Base-by-base conservation (phyloP, 2,329 filamentous ascomycete genomes). In the Phialophora macrospora region DNA sequence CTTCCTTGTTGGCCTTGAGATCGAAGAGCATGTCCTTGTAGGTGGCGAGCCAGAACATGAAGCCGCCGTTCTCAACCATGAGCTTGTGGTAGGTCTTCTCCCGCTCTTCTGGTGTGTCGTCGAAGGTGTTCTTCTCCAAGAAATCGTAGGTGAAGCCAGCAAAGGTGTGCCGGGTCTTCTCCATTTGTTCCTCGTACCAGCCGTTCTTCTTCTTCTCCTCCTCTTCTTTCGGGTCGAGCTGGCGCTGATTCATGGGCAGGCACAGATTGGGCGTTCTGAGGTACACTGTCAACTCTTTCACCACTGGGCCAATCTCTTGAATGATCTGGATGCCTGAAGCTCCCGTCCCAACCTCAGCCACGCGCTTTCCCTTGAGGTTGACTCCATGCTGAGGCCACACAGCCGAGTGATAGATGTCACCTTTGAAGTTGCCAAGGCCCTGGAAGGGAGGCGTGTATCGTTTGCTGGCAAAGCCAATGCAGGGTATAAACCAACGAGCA, bases 271-370 rank as follows among this genome's bases (percentile, higher is more conserved):
- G 88, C 0, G 87, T 90, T 14, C 88, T 82, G 70, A 90, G 86
- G 74, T 89, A 78, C 0, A 77, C 73, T 0, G 77, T 82, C 38
- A 72, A 59, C 20, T 72, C 56, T 34, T 70, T 71, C 28, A 60
- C 63, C 5, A 62, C 55, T 14, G 68, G 48, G 41, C 68, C 63
- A 24, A 60, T 72, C 69, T 60, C 71, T 72, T 67, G 72, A 12
- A 72, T 72, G 28, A 72, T 67, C 52, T 82, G 80, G 6, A 81
- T 77, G 4, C 76, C 79, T 0, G 78, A 78, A 2, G 87, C 85
- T 1, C 88, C 88, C 0, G 87, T 89, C 7, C 88, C 88, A 32
- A 90, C 84, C 59, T 89, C 82, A 22, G 83, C 88, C 54, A 86
- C 82, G 14, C 83, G 80, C 73, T 90, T 90, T 58, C 81, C 81